Conservation (phyloP, 495 filamentous ascomycete species). For the Aspergillus homomorphus region DNA sequence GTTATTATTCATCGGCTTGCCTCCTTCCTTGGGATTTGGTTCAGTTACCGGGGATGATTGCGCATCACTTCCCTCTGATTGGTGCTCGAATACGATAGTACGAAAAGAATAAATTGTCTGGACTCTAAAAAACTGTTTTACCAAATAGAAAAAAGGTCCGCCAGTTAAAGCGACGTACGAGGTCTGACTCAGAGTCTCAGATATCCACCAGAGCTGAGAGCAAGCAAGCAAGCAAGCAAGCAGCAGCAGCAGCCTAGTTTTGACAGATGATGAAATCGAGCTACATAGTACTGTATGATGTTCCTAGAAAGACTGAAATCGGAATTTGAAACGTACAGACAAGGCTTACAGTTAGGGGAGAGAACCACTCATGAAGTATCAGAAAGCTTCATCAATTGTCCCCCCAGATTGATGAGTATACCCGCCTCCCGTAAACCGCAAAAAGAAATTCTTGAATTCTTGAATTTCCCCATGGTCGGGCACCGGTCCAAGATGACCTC, state of each 20-base stretch:
- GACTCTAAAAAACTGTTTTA: not conserved
- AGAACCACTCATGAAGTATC: not conserved
- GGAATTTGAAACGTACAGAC: not conserved
- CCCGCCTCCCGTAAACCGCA: too few relatives aligned
- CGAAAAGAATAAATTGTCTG: not conserved
- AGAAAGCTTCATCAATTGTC: not conserved
- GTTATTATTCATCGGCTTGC: conserved; percentile 1
- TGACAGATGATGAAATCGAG: not conserved
- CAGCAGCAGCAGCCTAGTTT: not conserved
- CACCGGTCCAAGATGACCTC: not conserved
- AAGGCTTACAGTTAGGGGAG: not conserved
- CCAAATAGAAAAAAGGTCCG: not conserved
- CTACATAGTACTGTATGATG: not conserved
- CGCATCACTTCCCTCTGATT: not conserved
- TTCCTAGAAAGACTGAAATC: not conserved
- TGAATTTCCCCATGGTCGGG: too few relatives aligned
- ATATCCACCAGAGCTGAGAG: not conserved
- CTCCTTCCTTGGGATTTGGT: not conserved
- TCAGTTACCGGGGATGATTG: too few relatives aligned
- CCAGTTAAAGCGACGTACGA: not conserved
- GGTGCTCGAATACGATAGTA: not conserved
- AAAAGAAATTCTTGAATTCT: too few relatives aligned
- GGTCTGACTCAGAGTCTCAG: not conserved
- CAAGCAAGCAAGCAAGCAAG: not conserved
- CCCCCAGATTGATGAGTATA: too few relatives aligned